phyloP scores from a whole-genome alignment of 495 filamentous ascomycete genomes.

The Lophiostoma macrostomum region DNA sequence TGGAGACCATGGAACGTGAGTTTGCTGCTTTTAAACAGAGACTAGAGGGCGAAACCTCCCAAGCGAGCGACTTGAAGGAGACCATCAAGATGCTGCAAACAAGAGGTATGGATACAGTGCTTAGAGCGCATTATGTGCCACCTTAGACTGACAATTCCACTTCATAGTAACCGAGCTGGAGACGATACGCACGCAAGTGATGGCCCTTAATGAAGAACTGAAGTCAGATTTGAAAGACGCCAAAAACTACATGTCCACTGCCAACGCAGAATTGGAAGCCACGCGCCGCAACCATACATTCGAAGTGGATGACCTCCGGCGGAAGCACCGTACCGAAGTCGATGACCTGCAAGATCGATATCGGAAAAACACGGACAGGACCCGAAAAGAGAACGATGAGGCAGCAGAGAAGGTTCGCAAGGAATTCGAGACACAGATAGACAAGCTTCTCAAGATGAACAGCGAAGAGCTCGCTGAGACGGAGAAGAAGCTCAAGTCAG shows the following conservation, averaged over 20 bases:
- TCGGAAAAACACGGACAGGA: constrained; percentile 31
- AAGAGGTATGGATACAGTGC: constrained; percentile 56
- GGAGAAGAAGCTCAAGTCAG: constrained; percentile 34
- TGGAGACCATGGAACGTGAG: constrained; percentile 64
- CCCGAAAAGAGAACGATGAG: constrained; percentile 40
- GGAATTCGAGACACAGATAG: constrained; percentile 35
- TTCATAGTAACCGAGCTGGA: constrained; percentile 67
- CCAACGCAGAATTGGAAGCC: constrained; percentile 48
- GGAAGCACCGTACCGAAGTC: constrained; percentile 39
- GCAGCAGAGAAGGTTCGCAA: constrained; percentile 40
- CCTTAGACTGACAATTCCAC: constrained; percentile 18
- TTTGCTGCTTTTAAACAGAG: constrained; percentile 58
- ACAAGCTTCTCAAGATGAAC: constrained; percentile 34
- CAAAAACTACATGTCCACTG: constrained; percentile 47
- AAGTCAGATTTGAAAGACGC: constrained; percentile 58
- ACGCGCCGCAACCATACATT: constrained; percentile 54
- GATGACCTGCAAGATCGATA: constrained; percentile 35
- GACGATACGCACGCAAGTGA: constrained; percentile 53
- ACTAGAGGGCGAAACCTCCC: constrained; percentile 59
- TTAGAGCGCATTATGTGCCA: background rate
- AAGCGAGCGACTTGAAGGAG: constrained; percentile 64
- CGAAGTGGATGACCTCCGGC: constrained; percentile 55
- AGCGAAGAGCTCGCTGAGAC: constrained; percentile 35
- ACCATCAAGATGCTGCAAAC: constrained; percentile 66
- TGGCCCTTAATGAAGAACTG: constrained; percentile 54